A percentile compares a stretch with the other conserved stretches of the same genome.
These are phyloP conservation scores for Pyropia haitanensis DNA, from an alignment of 23 red algal genomes.

Conservation along the genomic window DNA sequence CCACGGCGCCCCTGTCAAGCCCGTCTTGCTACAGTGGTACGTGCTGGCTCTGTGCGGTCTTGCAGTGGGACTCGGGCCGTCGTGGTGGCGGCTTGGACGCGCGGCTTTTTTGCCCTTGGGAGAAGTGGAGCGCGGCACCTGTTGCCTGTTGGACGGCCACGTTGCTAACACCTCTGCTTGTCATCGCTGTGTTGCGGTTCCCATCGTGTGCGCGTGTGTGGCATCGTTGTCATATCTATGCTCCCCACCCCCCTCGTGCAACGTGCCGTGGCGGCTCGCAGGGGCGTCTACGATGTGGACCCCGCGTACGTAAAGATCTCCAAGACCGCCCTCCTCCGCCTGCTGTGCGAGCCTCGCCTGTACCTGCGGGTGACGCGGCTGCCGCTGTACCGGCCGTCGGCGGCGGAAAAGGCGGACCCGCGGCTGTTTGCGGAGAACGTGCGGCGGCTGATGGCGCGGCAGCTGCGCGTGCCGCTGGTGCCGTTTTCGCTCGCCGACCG, in stretches of 20 bases:
- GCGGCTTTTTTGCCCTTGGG: too few species aligned
- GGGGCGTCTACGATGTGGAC: too few species aligned
- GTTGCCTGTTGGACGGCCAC: too few species aligned
- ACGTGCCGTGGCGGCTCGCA: too few species aligned
- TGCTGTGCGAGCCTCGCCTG: conserved; percentile 14
- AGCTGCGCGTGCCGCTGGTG: conserved; percentile 2
- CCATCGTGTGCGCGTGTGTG: too few species aligned
- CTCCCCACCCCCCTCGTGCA: too few species aligned
- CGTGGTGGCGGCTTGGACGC: neutral
- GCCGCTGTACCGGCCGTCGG: conserved; percentile 15
- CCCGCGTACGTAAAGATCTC: too few species aligned
- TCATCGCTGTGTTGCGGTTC: too few species aligned
- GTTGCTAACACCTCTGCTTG: neutral
- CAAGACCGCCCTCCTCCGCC: neutral
- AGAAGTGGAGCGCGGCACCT: too few species aligned
- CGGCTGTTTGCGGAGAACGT: conserved; percentile 27
- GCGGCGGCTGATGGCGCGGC: conserved; percentile 12
- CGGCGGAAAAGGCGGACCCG: conserved; percentile 9
- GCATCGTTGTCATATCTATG: too few species aligned
- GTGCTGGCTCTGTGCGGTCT: conserved; percentile 13
- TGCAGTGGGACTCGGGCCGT: conserved; percentile 7
- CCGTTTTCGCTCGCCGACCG: too few species aligned
- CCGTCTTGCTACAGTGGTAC: conserved; percentile 10
- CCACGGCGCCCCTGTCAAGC: conserved; percentile 9
- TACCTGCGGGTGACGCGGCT: conserved; percentile 4